Evolutionary conservation across 202 grass and related monocot species (phyloP).

Genomic region (Carex arenaria): DNA sequence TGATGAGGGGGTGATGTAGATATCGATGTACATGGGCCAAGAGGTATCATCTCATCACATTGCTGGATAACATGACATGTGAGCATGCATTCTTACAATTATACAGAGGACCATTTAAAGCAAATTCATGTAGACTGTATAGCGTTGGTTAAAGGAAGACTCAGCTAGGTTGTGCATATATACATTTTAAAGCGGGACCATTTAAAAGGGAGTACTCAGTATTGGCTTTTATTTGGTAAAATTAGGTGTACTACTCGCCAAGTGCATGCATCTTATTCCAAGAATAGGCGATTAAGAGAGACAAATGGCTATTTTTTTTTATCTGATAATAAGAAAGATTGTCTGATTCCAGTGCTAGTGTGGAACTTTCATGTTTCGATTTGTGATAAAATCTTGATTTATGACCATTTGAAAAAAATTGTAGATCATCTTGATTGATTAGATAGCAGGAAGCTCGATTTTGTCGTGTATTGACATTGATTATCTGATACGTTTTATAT

Average conservation of each 20-base stretch:
- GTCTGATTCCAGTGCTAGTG: background rate
- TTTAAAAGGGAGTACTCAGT: background rate
- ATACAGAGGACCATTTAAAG: conserved; percentile 14
- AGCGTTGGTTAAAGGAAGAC: background rate
- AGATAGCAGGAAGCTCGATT: background rate
- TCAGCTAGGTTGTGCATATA: background rate
- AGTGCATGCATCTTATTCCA: background rate
- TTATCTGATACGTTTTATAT: background rate
- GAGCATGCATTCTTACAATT: conserved; percentile 9
- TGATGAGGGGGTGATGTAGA: background rate
- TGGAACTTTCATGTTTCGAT: background rate
- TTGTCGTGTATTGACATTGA: background rate
- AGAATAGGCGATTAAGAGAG: background rate
- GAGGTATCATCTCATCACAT: background rate
- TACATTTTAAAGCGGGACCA: background rate
- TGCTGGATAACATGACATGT: conserved; percentile 13
- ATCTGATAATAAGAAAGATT: too few relatives aligned
- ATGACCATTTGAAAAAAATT: background rate
- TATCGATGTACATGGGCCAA: background rate
- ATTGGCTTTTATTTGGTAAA: conserved; percentile 1
- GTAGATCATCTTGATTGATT: background rate
- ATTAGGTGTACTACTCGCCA: background rate
- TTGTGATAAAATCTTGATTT: background rate
- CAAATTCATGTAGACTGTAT: background rate
- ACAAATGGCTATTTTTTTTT: too few relatives aligned